A percentile compares a stretch with the other conserved stretches of the same genome.
Evolutionary conservation across 345 rosid genomes (phyloP).

Genomic region (Rhizophora apiculata): DNA sequence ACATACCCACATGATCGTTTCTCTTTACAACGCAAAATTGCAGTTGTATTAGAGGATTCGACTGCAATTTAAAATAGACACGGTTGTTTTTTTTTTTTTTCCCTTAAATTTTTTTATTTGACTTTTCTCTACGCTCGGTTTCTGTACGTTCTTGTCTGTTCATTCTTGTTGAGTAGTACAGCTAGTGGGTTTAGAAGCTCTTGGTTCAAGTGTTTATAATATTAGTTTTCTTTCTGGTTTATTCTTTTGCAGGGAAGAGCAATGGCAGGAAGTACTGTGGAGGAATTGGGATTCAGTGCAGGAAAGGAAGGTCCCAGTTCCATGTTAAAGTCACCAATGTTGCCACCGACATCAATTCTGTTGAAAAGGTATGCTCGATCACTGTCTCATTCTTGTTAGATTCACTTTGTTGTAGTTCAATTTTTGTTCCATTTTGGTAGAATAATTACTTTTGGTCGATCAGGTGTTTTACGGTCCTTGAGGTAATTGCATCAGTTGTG

Average conservation of each 20-base stretch:
- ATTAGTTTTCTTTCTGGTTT: background rate
- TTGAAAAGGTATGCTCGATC: constrained; percentile 52
- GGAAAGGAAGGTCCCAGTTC: constrained; percentile 51
- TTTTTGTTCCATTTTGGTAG: background rate
- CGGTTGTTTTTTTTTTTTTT: constrained; percentile 1
- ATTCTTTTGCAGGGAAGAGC: constrained; percentile 43
- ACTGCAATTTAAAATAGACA: constrained; percentile 8
- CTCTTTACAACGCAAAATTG: background rate
- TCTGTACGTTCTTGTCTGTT: background rate
- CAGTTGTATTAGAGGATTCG: background rate
- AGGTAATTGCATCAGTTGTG: background rate
- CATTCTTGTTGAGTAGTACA: background rate
- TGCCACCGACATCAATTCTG: constrained; percentile 68
- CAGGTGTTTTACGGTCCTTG: background rate
- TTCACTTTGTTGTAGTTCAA: background rate
- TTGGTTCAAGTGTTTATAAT: background rate
- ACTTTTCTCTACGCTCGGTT: background rate
- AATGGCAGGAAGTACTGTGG: constrained; percentile 42
- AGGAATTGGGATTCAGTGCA: constrained; percentile 45
- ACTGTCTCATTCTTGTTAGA: background rate
- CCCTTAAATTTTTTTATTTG: background rate
- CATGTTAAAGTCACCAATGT: constrained; percentile 62
- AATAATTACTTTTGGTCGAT: background rate
- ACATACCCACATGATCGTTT: background rate
- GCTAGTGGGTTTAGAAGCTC: constrained; percentile 11